Evolutionary conservation across 441 rosid genomes (phyloP).

Genomic region (Hura crepitans): DNA sequence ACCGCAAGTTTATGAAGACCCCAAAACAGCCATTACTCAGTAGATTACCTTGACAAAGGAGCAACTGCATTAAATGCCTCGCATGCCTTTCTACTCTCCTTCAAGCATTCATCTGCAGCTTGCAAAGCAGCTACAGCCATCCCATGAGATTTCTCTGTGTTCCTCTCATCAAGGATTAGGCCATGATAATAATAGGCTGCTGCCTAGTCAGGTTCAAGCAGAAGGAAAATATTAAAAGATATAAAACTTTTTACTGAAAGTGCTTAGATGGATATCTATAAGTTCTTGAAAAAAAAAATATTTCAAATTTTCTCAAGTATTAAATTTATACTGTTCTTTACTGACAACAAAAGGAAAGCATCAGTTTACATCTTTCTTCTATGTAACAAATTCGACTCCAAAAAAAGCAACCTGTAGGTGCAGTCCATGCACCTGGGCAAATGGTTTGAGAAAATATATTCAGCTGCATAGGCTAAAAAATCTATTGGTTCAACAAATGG

Average conservation of each 20-base stretch:
- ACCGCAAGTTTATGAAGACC: not conserved
- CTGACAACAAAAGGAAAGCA: not conserved
- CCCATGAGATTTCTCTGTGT: constrained; percentile 92
- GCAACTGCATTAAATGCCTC: constrained; percentile 63
- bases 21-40: not conserved
- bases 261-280: not conserved
- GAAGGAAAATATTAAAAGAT: not conserved
- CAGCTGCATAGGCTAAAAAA: not conserved
- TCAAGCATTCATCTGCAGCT: constrained; percentile 85
- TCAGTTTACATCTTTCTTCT: not conserved
- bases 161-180: constrained; percentile 89
- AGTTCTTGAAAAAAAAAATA: not conserved
- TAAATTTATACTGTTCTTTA: not conserved
- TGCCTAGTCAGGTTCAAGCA: constrained; percentile 45
- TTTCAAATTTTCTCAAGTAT: not conserved
- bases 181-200: constrained; percentile 98
- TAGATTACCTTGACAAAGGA: constrained; percentile 75
- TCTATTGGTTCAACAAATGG: not conserved
- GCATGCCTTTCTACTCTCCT: constrained; percentile 74
- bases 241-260: not conserved
- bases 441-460: not conserved
- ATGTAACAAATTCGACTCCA: not conserved
- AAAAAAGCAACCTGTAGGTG: not conserved
- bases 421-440: not conserved
- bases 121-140: constrained; percentile 97